A percentile compares a stretch with the other conserved stretches of the same genome.
phyloP scores from a whole-genome alignment of 2,329 filamentous ascomycete genomes.

The Verticillium nubilum region DNA sequence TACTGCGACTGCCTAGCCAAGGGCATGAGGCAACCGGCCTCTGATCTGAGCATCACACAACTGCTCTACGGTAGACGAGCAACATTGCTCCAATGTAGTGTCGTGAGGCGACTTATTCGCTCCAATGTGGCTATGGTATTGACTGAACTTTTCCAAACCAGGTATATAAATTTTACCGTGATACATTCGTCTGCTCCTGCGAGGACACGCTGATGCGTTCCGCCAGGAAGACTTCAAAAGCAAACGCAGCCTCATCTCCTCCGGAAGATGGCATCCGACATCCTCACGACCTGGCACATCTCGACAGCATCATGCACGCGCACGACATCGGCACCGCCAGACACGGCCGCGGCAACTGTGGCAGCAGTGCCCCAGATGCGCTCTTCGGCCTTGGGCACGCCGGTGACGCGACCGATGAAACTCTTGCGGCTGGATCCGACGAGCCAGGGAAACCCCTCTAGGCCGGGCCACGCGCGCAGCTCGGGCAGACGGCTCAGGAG shows the following conservation, averaged over 20 bases:
- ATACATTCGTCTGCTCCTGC: not conserved
- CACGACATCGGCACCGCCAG: conserved; percentile 85
- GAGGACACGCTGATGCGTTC: not conserved
- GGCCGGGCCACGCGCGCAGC: conserved; percentile 57
- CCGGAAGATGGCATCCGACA: conserved; percentile 91
- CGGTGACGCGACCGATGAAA: conserved; percentile 81
- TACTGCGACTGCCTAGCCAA: too few relatives aligned
- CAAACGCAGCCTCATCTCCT: conserved; percentile 15
- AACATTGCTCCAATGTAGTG: too few relatives aligned
- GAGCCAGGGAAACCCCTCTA: conserved; percentile 77
- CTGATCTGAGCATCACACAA: too few relatives aligned
- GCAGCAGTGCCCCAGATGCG: conserved; percentile 83
- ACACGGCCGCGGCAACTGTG: conserved; percentile 77
- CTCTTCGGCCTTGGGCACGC: conserved; percentile 63
- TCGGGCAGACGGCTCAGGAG: conserved; percentile 64
- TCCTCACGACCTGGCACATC: conserved; percentile 78
- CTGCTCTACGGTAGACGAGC: too few relatives aligned
- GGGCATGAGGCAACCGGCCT: too few relatives aligned
- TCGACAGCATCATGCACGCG: conserved; percentile 85
- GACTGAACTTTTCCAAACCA: not conserved
- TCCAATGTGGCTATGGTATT: not conserved
- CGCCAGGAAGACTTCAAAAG: not conserved
- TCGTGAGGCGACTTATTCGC: too few relatives aligned
- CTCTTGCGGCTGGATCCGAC: conserved; percentile 84
- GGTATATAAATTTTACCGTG: not conserved